Conservation (phyloP, 2,329 filamentous ascomycete genomes). For the Cordyceps fumosorosea region DNA sequence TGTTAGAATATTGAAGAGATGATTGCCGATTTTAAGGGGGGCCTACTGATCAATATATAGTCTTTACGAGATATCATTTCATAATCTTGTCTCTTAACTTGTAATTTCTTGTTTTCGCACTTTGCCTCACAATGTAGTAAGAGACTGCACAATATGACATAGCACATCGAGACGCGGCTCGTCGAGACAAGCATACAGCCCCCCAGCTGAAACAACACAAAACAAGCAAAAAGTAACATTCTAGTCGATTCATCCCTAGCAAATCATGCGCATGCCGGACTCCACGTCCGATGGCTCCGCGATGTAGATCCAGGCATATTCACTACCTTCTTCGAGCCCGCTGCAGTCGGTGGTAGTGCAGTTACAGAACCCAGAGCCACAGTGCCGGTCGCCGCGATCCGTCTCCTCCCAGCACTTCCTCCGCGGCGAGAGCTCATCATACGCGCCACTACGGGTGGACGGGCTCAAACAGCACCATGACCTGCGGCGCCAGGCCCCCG, state of each 20-base stretch:
- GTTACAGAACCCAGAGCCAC: background rate
- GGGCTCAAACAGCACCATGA: constrained; percentile 31
- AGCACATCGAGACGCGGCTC: too few relatives aligned
- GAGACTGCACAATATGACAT: too few relatives aligned
- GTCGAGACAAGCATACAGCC: too few relatives aligned
- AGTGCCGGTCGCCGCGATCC: background rate
- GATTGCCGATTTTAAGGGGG: too few relatives aligned
- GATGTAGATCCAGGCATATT: constrained; percentile 35
- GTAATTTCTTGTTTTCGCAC: too few relatives aligned
- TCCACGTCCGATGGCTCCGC: constrained; percentile 59
- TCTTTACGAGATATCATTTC: too few relatives aligned
- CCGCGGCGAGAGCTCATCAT: background rate
- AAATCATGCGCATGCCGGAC: constrained; percentile 61
- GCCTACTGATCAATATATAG: too few relatives aligned
- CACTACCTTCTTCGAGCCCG: background rate
- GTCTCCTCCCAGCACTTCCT: background rate
- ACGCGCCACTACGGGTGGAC: constrained; percentile 3
- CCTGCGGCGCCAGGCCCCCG: constrained; percentile 40
- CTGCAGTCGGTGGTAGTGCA: background rate
- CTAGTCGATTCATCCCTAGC: constrained; percentile 53
- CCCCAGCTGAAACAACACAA: background rate
- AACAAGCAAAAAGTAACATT: background rate
- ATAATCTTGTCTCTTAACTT: too few relatives aligned
- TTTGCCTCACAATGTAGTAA: too few relatives aligned
- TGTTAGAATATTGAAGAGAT: too few relatives aligned